phyloP scores from a whole-genome alignment of 2,329 filamentous ascomycete genomes.

The Lachnellula hyalina region DNA sequence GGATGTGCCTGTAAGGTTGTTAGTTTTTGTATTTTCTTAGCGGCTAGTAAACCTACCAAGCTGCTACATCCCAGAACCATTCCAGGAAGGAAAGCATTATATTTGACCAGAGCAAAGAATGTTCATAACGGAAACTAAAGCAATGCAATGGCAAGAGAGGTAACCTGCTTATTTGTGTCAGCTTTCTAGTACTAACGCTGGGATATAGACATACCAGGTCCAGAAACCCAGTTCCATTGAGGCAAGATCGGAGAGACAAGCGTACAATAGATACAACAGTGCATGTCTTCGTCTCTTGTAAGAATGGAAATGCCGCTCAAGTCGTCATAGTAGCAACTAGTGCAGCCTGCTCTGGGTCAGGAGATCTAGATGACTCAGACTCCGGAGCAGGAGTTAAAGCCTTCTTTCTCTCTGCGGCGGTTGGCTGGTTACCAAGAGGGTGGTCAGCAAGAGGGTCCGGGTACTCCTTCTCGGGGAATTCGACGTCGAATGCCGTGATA shows the following conservation, averaged over 20 bases:
- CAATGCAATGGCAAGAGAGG: not conserved
- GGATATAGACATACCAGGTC: not conserved
- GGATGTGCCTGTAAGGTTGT: not conserved
- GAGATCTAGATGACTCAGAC: not conserved
- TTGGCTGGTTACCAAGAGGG: no score
- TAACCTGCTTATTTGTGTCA: not conserved
- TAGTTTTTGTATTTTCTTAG: not conserved
- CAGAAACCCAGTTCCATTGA: no score
- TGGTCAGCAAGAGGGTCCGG: no score
- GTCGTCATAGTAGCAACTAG: no score
- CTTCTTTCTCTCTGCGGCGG: not conserved
- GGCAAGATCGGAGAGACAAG: no score
- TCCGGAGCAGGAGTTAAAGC: not conserved
- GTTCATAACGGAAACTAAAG: not conserved
- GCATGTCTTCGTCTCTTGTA: no score
- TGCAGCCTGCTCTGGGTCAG: no score
- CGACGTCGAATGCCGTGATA: conserved; percentile 8
- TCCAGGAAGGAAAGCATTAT: not conserved
- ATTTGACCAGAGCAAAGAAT: not conserved
- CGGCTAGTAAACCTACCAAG: not conserved
- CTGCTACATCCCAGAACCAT: not conserved
- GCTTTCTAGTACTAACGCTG: not conserved
- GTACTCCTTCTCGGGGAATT: conserved; percentile 6
- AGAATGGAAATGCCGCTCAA: no score
- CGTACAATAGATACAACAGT: no score